Conservation (phyloP, 352 stramenopile species). For the Blastocystis sp. region DNA sequence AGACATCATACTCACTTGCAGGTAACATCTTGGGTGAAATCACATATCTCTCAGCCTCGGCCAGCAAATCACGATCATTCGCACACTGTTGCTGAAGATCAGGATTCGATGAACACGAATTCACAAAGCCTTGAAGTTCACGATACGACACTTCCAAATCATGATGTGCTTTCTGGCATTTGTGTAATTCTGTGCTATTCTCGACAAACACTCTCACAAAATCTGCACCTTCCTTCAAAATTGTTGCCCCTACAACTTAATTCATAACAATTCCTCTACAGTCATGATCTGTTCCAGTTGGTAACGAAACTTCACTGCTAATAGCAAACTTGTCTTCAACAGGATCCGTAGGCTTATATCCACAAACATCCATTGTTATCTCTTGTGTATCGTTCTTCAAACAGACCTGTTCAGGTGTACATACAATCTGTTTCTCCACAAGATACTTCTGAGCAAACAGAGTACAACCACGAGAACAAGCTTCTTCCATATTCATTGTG, state of each 20-base stretch:
- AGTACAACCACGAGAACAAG: slow-evolving; percentile 38
- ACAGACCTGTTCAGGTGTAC: neutral
- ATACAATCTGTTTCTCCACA: slow-evolving; percentile 1
- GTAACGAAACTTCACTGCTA: neutral
- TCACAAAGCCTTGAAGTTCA: neutral
- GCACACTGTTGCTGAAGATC: neutral
- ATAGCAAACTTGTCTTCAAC: neutral
- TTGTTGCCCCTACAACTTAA: neutral
- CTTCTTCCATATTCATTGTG: slow-evolving; percentile 32
- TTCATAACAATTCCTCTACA: neutral
- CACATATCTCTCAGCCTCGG: neutral
- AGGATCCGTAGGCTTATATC: neutral
- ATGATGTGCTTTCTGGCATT: neutral
- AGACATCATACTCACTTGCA: neutral
- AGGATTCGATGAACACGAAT: neutral
- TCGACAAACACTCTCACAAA: neutral
- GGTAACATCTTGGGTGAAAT: neutral
- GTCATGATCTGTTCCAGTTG: slow-evolving; percentile 17
- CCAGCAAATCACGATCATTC: neutral
- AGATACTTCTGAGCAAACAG: slow-evolving; percentile 25
- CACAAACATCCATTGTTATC: neutral
- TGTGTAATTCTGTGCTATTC: neutral
- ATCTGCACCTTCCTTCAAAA: neutral
- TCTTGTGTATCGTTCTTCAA: neutral
- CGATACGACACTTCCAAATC: neutral